Conservation (phyloP, 2,329 filamentous ascomycete species). For the Cordyceps farinosa region DNA sequence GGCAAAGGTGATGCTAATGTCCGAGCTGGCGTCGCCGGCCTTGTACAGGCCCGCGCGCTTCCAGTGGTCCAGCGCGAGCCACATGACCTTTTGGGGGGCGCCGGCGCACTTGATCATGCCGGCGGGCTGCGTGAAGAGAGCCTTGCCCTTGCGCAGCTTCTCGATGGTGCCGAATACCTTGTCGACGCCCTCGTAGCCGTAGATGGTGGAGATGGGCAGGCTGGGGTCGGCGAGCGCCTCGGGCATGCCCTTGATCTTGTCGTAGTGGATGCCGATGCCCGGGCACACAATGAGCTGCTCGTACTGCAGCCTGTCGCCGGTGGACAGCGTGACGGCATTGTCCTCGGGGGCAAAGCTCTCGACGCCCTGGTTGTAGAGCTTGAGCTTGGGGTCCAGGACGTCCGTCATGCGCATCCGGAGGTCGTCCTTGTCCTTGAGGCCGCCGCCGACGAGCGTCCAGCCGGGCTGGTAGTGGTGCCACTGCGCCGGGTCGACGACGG, state of each 20-base stretch:
- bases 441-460: constrained; percentile 66
- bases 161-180: constrained; percentile 50
- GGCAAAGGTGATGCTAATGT: constrained; percentile 52
- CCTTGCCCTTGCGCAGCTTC: constrained; percentile 45
- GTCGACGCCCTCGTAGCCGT: constrained; percentile 52
- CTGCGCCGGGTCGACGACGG: constrained; percentile 58
- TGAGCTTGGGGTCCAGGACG: constrained; percentile 57
- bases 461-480: constrained; percentile 68
- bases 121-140: constrained; percentile 58
- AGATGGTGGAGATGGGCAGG: constrained; percentile 53
- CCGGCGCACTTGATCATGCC: constrained; percentile 59
- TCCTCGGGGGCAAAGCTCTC: constrained; percentile 50
- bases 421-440: constrained; percentile 60
- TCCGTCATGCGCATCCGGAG: constrained; percentile 47
- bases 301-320: constrained; percentile 55
- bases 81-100: constrained; percentile 60
- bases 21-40: constrained; percentile 35
- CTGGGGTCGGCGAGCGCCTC: constrained; percentile 50
- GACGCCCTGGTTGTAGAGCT: constrained; percentile 55
- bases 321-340: constrained; percentile 52
- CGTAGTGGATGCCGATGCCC: constrained; percentile 50
- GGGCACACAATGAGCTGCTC: constrained; percentile 63
- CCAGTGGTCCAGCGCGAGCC: constrained; percentile 59
- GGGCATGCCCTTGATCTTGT: constrained; percentile 51
- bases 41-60: constrained; percentile 50